Percentiles rank a stretch among this genome's conserved stretches.
phyloP scores from a whole-genome alignment of 2,329 filamentous ascomycete genomes.

The Ceratocystis papillata region DNA sequence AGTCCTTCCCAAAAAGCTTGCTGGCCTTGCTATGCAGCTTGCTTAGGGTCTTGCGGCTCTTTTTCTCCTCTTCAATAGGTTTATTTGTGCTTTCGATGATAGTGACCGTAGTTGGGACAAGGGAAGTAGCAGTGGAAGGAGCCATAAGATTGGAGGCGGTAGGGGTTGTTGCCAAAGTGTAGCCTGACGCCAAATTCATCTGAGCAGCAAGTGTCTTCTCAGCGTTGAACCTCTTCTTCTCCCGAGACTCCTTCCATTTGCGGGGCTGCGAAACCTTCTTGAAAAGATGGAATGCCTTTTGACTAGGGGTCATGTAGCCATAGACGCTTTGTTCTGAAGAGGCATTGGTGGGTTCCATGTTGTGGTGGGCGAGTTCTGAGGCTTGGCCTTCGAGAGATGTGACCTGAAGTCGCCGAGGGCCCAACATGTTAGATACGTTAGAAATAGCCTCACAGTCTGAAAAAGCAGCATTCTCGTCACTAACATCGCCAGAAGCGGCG shows the following conservation, averaged over 20 bases:
- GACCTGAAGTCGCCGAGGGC: slow-evolving; percentile 13
- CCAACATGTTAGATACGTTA: slow-evolving; percentile 10
- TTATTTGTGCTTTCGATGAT: slow-evolving; percentile 17
- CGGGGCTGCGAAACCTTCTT: slow-evolving; percentile 23
- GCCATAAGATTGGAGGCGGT: not conserved
- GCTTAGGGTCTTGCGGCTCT: slow-evolving; percentile 9
- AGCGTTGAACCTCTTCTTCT: slow-evolving; percentile 21
- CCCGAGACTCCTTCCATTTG: slow-evolving; percentile 21
- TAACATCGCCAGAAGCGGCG: not conserved
- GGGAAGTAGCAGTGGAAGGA: not conserved
- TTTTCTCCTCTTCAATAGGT: slow-evolving; percentile 9
- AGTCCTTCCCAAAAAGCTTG: slow-evolving; percentile 18
- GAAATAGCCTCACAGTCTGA: slow-evolving; percentile 10
- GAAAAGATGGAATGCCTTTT: slow-evolving; percentile 22
- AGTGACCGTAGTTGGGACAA: slow-evolving; percentile 18
- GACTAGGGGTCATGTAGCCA: slow-evolving; percentile 24
- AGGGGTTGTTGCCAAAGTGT: not conserved
- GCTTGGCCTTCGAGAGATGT: slow-evolving; percentile 23
- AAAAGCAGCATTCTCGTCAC: not conserved
- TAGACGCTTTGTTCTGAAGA: slow-evolving; percentile 23
- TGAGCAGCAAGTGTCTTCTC: slow-evolving; percentile 18
- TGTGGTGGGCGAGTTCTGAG: slow-evolving; percentile 22
- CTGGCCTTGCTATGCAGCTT: slow-evolving; percentile 20
- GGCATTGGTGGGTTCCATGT: slow-evolving; percentile 21
- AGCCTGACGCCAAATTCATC: slow-evolving; percentile 19